These are phyloP conservation scores for Fagus sylvatica DNA, from an alignment of 306 rosid genomes.

Conservation along the genomic window DNA sequence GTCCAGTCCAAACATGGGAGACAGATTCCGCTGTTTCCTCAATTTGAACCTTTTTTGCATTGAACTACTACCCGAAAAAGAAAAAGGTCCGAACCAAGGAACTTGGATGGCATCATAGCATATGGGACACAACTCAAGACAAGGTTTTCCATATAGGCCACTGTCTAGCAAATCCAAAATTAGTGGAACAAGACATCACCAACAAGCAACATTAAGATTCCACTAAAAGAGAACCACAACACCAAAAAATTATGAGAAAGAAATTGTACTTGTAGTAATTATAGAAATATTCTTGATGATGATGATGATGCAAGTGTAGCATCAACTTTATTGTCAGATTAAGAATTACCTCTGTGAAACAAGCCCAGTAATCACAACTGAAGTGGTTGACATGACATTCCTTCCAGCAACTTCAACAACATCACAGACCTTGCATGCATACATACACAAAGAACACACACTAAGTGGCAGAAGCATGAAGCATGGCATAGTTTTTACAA, in stretches of 20 bases:
- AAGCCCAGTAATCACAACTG: conserved; percentile 67
- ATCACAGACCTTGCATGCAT: too few relatives aligned
- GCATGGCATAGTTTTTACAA: too few relatives aligned
- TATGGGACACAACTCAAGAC: background rate
- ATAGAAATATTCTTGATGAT: background rate
- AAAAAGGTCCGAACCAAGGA: background rate
- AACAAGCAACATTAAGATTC: background rate
- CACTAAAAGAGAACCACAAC: background rate
- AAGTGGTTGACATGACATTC: too few relatives aligned
- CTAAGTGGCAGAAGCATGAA: too few relatives aligned
- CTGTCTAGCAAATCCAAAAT: background rate
- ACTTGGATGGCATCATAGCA: background rate
- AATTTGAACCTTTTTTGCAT: background rate
- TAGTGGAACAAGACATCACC: conserved; percentile 1
- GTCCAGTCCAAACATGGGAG: background rate
- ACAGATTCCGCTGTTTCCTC: background rate
- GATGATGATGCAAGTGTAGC: background rate
- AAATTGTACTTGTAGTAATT: background rate
- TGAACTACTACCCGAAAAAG: background rate
- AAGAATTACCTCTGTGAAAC: conserved; percentile 72
- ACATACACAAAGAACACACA: too few relatives aligned
- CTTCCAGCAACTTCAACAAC: too few relatives aligned
- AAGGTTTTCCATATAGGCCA: background rate
- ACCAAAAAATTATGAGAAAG: background rate
- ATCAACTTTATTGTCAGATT: background rate